These are phyloP conservation scores for Penicillium sp. DNA, from an alignment of 2,329 filamentous ascomycete genomes.

Conservation along the genomic window DNA sequence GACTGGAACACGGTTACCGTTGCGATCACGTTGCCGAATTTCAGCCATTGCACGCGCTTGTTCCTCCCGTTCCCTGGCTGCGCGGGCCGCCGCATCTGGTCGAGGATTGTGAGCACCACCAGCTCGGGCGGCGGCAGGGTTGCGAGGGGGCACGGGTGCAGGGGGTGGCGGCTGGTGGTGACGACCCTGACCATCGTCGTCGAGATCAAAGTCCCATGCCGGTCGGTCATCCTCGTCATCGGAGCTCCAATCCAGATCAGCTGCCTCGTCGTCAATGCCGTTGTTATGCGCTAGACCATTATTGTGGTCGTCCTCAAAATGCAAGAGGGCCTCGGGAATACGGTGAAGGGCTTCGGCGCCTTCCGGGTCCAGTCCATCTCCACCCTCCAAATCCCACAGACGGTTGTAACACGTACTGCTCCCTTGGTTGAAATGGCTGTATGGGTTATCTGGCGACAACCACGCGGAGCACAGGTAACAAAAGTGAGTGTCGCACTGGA, in stretches of 20 bases:
- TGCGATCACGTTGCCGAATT: constrained; percentile 25
- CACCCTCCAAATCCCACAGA: constrained; percentile 82
- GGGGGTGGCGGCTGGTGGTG: constrained; percentile 31
- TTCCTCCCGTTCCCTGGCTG: constrained; percentile 34
- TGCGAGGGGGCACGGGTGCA: constrained; percentile 35
- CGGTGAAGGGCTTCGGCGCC: constrained; percentile 36
- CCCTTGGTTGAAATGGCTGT: constrained; percentile 75
- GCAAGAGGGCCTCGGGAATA: constrained; percentile 37
- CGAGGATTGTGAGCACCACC: constrained; percentile 24
- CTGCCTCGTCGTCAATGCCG: constrained; percentile 19
- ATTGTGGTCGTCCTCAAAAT: constrained; percentile 20
- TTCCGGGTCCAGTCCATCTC: constrained; percentile 54
- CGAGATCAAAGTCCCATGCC: constrained; percentile 13
- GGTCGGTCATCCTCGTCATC: constrained; percentile 17
- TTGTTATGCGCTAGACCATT: constrained; percentile 6
- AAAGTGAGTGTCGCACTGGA: constrained; percentile 83
- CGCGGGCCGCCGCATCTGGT: constrained; percentile 31
- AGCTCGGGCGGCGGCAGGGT: constrained; percentile 24
- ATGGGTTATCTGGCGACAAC: constrained; percentile 75
- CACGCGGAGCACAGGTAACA: constrained; percentile 92
- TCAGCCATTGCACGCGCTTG: constrained; percentile 37
- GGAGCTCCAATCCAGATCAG: constrained; percentile 23
- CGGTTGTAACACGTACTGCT: constrained; percentile 71
- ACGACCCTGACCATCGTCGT: constrained; percentile 22
- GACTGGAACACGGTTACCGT: constrained; percentile 17